A percentile compares a stretch with the other conserved stretches of the same genome.
phyloP scores from a whole-genome alignment of 805 yeast genomes.

The Ogataea nitratoaversa region DNA sequence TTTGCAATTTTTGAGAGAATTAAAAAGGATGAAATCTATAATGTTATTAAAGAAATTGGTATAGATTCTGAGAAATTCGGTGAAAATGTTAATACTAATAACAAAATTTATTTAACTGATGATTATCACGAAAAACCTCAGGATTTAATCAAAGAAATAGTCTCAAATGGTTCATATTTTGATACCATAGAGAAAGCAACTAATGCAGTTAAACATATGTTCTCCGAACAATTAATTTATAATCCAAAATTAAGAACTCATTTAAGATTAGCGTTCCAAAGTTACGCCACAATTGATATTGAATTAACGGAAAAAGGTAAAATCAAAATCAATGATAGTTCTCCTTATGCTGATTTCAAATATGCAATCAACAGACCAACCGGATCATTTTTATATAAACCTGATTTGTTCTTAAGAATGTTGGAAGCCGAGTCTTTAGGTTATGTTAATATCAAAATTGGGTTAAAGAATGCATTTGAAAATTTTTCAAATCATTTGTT shows the following conservation, averaged over 20 bases:
- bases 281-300: constrained; percentile 66
- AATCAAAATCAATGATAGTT: constrained; percentile 69
- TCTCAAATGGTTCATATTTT: constrained; percentile 40
- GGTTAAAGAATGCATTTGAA: constrained; percentile 41
- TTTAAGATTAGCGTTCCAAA: constrained; percentile 57
- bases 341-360: constrained; percentile 84
- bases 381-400: constrained; percentile 65
- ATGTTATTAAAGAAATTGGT: constrained; percentile 67
- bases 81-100: constrained; percentile 66
- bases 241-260: constrained; percentile 76
- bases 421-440: constrained; percentile 84
- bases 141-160: constrained; percentile 45
- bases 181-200: constrained; percentile 58
- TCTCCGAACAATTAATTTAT: constrained; percentile 74
- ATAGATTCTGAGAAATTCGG: constrained; percentile 77
- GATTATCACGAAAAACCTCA: constrained; percentile 62
- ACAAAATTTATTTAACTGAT: constrained; percentile 66
- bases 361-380: constrained; percentile 82
- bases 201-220: constrained; percentile 64
- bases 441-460: constrained; percentile 61
- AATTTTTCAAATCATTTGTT: constrained; percentile 46
- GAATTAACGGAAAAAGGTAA: constrained; percentile 80
- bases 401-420: constrained; percentile 85
- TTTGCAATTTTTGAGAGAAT: constrained; percentile 63
- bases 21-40: constrained; percentile 57